Base-by-base conservation (phyloP, 1,284 basidiomycete species). In the Afroboletus lepidellus region DNA sequence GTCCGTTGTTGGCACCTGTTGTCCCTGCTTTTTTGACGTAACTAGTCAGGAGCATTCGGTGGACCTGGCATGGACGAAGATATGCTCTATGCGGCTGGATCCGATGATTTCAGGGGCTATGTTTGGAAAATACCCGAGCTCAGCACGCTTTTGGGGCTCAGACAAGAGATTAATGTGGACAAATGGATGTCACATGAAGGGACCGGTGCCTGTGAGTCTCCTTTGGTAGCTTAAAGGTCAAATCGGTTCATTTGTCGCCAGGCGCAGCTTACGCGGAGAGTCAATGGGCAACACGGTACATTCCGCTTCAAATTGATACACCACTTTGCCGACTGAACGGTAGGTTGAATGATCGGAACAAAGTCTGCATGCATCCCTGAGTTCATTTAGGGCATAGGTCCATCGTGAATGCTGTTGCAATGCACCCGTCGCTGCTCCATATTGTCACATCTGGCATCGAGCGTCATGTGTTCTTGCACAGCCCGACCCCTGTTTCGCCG, bases 81-180 rank as follows among this genome's bases (percentile, higher is more conserved):
- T 47, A 65, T 75, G 25, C 81, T 85, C 60, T 92, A 85, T 61
- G 77, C 76, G 30, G 78, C 80, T 12, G 90, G 90, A 12, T 91
- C 87, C 11, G 90, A 92, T 62, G 87, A 92, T 65, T 92, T 92
- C 63, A 76, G 84, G 29, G 81, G 76, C 12, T 92, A 92, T 59
- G 67, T 90, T n/a, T 92, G 90, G 90, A 80, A 78, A 59, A 73
- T 91, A 30, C 88, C 89, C 2, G 63, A 75, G 4, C 51, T 77
- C 1, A 56, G 65, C 5, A 66, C 70, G 13, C 71, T 91, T 24
- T 54, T 63, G 2, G 71, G 75, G 20, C 60, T 65, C 49, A 74
- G 87, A 33, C 62, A 68, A 51, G 71, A 73, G 46, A 65, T 84
- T 36, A 64, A 64, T 38, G 54, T 60, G 3, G 60, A 71, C 9